Evolutionary conservation across 345 rosid species (phyloP), one percentile per base, ranked within the genome.

Genomic region (Euphorbia lathyris): DNA sequence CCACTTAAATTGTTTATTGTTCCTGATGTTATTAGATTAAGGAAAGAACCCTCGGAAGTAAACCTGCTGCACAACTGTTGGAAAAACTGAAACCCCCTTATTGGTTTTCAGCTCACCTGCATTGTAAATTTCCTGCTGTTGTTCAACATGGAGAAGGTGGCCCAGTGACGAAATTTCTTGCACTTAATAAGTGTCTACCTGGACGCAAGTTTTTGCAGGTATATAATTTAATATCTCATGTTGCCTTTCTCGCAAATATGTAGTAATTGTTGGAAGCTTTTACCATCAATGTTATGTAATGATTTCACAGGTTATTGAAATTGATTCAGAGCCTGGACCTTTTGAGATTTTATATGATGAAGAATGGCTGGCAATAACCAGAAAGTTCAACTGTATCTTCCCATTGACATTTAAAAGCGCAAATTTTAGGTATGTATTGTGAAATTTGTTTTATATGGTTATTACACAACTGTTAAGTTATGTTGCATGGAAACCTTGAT

Each of bases 41-140:
- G 75, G 74, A 76, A 48, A 82, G 83, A 80, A 85, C 83, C 61
- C 96, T 92, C 66, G 99, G 97, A 83, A 90, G 90, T 80, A 87
- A 86, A 81, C 88, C 97, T 76, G 93, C 97, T 43, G 90, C 98
- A 67, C 84, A 83, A 60, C 86, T 95, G 79, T 81, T 95, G 27
- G 86, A 87, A 77, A 87, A 90, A 71, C 76, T 92, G 63, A 95
- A 83, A 75, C 97, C 97, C 16, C 67, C 71, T 57, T 88, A 86
- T 79, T 95, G 98, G 99, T 95, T 95, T 81, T 88, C 99, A 14
- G 97, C 96, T 81, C 97, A 95, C 73, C 81, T 95, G 45, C 97
- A 90, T 80, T 95, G 97, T 80, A 86, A 92, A 78, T 92, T 95
- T 75, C 77, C 92, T 63, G 97, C 97, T 77, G 77, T 87, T 75